phyloP scores from a whole-genome alignment of 2,329 filamentous ascomycete genomes.

The Epicoccum sorghinum region DNA sequence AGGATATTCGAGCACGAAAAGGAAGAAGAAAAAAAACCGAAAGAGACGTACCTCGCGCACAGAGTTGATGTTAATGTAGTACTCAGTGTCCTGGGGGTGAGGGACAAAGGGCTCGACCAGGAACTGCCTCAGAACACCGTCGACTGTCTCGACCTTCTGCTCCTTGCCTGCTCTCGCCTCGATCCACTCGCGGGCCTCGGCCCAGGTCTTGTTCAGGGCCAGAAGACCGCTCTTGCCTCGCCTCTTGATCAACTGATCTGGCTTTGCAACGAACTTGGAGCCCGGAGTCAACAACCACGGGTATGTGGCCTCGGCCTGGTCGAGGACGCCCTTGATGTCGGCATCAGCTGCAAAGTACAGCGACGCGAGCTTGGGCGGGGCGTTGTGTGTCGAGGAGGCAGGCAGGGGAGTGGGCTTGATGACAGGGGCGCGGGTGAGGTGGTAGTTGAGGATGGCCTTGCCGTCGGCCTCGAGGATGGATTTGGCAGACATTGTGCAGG shows the following conservation, averaged over 20 bases:
- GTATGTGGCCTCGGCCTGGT: conserved; percentile 95
- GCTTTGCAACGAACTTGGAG: conserved; percentile 97
- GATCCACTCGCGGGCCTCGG: conserved; percentile 93
- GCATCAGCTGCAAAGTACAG: conserved; percentile 92
- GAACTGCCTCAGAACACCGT: conserved; percentile 90
- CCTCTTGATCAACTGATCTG: conserved; percentile 99
- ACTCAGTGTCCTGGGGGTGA: conserved; percentile 93
- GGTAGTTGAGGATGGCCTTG: conserved; percentile 99
- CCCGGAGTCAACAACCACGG: conserved; percentile 87
- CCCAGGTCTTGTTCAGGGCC: conserved; percentile 95
- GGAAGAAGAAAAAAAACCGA: neutral
- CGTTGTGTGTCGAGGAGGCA: conserved; percentile 83
- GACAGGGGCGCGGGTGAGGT: conserved; percentile 94
- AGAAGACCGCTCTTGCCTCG: conserved; percentile 98
- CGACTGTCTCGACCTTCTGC: conserved; percentile 90
- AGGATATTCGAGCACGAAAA: neutral
- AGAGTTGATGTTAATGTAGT: conserved; percentile 99
- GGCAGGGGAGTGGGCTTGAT: conserved; percentile 98
- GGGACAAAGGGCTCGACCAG: conserved; percentile 98
- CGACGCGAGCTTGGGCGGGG: conserved; percentile 86
- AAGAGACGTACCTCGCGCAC: conserved; percentile 88
- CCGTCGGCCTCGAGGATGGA: conserved; percentile 98
- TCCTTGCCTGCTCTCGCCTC: conserved; percentile 88
- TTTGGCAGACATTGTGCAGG: conserved; percentile 83
- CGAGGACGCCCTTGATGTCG: conserved; percentile 80